Evolutionary conservation across 441 rosid species (phyloP).

Genomic region (Populus hybrid): DNA sequence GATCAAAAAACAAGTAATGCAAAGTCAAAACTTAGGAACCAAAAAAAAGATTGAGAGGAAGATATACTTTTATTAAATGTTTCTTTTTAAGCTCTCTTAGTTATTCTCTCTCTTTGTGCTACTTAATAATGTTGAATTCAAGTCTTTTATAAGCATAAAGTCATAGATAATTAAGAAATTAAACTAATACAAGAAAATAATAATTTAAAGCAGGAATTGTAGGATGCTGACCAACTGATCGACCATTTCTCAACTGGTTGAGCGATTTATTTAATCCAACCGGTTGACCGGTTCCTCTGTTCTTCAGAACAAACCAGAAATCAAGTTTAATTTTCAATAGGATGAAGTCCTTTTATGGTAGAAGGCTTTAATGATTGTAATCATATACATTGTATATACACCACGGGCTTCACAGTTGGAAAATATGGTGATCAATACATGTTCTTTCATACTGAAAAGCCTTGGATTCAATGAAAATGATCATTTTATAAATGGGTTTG

Average conservation of each 20-base stretch:
- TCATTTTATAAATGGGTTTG: slow-evolving; percentile 48
- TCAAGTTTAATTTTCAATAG: neutral
- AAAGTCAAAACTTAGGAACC: no score
- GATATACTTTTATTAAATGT: no score
- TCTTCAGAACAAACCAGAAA: no score
- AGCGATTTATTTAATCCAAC: neutral
- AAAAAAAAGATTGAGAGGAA: no score
- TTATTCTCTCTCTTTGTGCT: no score
- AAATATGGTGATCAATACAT: slow-evolving; percentile 63
- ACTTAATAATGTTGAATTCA: no score
- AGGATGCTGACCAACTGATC: fast-evolving
- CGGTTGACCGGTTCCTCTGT: slow-evolving; percentile 2
- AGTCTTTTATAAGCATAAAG: no score
- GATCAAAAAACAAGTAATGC: no score
- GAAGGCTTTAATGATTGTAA: slow-evolving; percentile 64
- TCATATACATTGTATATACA: slow-evolving; percentile 52
- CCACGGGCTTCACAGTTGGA: slow-evolving; percentile 58
- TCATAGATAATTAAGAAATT: no score
- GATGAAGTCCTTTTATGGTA: slow-evolving; percentile 44
- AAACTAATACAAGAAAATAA: no score
- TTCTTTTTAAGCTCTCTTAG: no score
- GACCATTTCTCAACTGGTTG: slow-evolving; percentile 6
- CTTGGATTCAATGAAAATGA: slow-evolving; percentile 68
- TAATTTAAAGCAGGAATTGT: no score
- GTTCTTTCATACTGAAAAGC: slow-evolving; percentile 70